phyloP scores from a whole-genome alignment of 805 yeast species.

The Candida alai region DNA sequence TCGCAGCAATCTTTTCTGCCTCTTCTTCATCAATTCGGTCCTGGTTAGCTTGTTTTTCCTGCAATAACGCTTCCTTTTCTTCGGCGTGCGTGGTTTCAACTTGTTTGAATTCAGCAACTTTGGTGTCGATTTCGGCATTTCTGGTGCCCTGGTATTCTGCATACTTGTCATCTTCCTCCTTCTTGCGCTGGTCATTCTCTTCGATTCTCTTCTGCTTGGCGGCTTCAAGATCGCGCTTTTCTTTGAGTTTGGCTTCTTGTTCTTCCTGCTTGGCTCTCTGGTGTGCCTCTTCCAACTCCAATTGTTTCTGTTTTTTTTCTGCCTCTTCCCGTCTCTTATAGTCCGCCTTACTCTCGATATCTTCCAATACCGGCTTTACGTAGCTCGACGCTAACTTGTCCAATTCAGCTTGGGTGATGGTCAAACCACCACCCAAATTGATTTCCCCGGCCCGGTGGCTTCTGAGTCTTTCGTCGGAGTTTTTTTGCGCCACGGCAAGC shows the following conservation, averaged over 20 bases:
- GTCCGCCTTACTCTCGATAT: constrained; percentile 65
- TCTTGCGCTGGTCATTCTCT: constrained; percentile 30
- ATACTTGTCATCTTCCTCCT: constrained; percentile 25
- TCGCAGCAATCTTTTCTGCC: constrained; percentile 38
- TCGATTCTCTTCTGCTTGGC: constrained; percentile 33
- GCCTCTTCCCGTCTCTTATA: constrained; percentile 56
- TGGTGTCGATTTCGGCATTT: constrained; percentile 26
- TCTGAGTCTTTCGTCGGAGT: constrained; percentile 52
- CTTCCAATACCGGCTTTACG: constrained; percentile 79
- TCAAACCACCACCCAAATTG: constrained; percentile 85
- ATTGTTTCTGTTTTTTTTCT: constrained; percentile 28
- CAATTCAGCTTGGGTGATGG: constrained; percentile 70
- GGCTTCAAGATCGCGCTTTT: constrained; percentile 30
- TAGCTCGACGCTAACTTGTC: constrained; percentile 73
- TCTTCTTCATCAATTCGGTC: constrained; percentile 43
- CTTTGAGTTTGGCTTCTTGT: constrained; percentile 25
- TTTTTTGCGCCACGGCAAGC: constrained; percentile 68
- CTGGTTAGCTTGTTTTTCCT: constrained; percentile 45
- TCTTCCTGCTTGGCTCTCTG: constrained; percentile 28
- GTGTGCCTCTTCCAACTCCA: constrained; percentile 32
- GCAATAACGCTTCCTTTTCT: constrained; percentile 39
- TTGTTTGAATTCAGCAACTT: constrained; percentile 26
- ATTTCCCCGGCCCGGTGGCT: constrained; percentile 51
- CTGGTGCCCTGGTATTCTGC: constrained; percentile 26
- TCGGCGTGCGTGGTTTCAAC: constrained; percentile 37